Conservation (phyloP, 1,284 basidiomycete genomes). For the Rhizoctonia solani region DNA sequence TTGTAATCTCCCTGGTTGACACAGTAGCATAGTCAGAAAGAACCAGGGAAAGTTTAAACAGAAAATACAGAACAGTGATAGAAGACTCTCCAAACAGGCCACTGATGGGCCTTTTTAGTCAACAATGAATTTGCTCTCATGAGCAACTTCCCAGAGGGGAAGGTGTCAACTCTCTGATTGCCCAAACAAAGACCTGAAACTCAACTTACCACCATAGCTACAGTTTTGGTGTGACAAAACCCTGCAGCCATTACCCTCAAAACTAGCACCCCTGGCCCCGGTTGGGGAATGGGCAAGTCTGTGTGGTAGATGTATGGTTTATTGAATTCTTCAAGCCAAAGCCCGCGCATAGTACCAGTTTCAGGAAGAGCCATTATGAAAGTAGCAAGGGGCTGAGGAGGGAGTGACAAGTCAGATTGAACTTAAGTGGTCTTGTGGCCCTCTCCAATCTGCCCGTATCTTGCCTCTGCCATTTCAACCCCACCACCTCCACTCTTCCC, state of each 20-base stretch:
- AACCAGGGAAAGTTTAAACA: background rate
- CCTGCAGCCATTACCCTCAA: constrained; percentile 48
- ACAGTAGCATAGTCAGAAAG: background rate
- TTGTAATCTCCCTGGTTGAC: constrained; percentile 17
- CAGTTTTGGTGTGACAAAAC: constrained; percentile 37
- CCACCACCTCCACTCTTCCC: background rate
- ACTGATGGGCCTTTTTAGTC: too few relatives aligned
- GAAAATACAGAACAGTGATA: too few relatives aligned
- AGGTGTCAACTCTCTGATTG: too few relatives aligned
- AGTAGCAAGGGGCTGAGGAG: background rate
- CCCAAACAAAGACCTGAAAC: background rate
- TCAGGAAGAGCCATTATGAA: constrained; percentile 13
- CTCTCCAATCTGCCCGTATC: background rate
- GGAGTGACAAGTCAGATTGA: background rate
- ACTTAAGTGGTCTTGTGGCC: background rate
- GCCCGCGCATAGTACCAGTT: constrained; percentile 33
- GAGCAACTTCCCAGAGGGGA: too few relatives aligned
- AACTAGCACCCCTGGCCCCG: constrained; percentile 47
- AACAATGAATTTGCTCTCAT: too few relatives aligned
- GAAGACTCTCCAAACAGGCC: too few relatives aligned
- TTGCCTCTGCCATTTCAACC: too few relatives aligned
- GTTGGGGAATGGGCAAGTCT: constrained; percentile 32
- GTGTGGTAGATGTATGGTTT: constrained; percentile 36
- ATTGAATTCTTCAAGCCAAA: constrained; percentile 34
- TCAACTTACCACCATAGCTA: constrained; percentile 15